These are phyloP conservation scores for Paramecium caudatum DNA, from an alignment of 73 alveolate species.

Conservation along the genomic window DNA sequence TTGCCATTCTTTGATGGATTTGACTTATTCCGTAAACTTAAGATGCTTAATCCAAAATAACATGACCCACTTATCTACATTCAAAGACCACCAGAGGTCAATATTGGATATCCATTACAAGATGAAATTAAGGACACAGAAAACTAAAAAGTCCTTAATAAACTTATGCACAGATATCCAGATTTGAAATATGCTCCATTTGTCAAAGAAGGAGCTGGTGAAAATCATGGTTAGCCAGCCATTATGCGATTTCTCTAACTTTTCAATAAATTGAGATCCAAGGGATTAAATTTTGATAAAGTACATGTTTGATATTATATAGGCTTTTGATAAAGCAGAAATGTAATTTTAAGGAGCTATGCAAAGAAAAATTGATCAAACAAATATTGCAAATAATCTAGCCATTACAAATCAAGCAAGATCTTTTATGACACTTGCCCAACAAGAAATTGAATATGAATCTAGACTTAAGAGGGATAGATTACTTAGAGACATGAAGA, in stretches of 20 bases:
- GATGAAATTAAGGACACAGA: neutral
- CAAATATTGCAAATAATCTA: slow-evolving; percentile 36
- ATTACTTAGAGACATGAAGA: slow-evolving; percentile 36
- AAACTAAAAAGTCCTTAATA: neutral
- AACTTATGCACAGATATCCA: slow-evolving; percentile 40
- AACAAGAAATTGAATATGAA: slow-evolving; percentile 46
- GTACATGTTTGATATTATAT: neutral
- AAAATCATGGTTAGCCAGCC: neutral
- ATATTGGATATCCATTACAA: slow-evolving; percentile 47
- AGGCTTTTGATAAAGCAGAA: slow-evolving; percentile 49
- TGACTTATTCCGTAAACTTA: neutral
- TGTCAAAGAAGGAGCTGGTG: neutral
- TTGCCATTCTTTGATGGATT: slow-evolving; percentile 47
- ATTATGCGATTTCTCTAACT: neutral
- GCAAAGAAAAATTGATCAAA: slow-evolving; percentile 50
- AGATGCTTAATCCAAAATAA: neutral
- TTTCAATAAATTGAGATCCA: slow-evolving; percentile 7
- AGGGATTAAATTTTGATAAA: slow-evolving; percentile 16
- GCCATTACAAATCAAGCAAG: slow-evolving; percentile 63
- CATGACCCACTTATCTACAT: neutral
- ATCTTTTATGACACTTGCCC: slow-evolving; percentile 36
- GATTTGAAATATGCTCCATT: slow-evolving; percentile 51
- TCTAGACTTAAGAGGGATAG: slow-evolving; percentile 16
- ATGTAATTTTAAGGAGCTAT: neutral
- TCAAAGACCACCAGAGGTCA: slow-evolving; percentile 49